phyloP scores from a whole-genome alignment of 352 stramenopile species.

The Phytophthora foliorum region DNA sequence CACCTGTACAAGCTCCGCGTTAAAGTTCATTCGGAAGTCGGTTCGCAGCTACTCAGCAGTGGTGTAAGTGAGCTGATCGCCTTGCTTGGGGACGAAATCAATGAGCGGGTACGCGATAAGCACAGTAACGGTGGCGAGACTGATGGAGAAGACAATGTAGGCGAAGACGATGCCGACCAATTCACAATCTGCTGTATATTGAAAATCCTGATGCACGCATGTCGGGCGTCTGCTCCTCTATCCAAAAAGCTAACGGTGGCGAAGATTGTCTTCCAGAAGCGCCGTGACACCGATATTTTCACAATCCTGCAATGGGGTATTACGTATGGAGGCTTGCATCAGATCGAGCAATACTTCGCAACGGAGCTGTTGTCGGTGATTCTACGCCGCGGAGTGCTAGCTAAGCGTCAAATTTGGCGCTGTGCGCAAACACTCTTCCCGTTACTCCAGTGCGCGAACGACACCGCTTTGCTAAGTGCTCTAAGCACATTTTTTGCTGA shows the following conservation, averaged over 20 bases:
- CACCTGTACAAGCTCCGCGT: slow-evolving; percentile 69
- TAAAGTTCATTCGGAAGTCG: slow-evolving; percentile 81
- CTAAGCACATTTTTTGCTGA: slow-evolving; percentile 75
- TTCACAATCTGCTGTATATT: slow-evolving; percentile 77
- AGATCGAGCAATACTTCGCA: slow-evolving; percentile 71
- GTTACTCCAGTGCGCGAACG: slow-evolving; percentile 41
- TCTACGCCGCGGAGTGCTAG: slow-evolving; percentile 60
- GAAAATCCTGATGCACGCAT: slow-evolving; percentile 78
- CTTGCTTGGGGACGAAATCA: slow-evolving; percentile 63
- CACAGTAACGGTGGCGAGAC: slow-evolving; percentile 20
- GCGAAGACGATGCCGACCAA: slow-evolving; percentile 71
- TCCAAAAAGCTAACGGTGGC: slow-evolving; percentile 65
- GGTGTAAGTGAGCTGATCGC: slow-evolving; percentile 60
- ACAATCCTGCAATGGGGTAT: slow-evolving; percentile 49
- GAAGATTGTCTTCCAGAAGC: slow-evolving; percentile 33
- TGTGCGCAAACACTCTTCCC: slow-evolving; percentile 59
- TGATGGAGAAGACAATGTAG: slow-evolving; percentile 45
- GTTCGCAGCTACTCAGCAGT: slow-evolving; percentile 56
- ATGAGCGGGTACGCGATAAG: slow-evolving; percentile 38
- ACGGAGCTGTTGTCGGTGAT: slow-evolving; percentile 74
- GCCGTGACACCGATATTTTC: slow-evolving; percentile 52
- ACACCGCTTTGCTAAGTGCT: slow-evolving; percentile 61
- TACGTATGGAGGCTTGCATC: slow-evolving; percentile 39
- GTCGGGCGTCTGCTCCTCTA: slow-evolving; percentile 68
- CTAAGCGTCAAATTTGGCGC: slow-evolving; percentile 60